A percentile compares a stretch with the other conserved stretches of the same genome.
Conservation (phyloP, 352 stramenopile species). For the Globisporangium perplexum region DNA sequence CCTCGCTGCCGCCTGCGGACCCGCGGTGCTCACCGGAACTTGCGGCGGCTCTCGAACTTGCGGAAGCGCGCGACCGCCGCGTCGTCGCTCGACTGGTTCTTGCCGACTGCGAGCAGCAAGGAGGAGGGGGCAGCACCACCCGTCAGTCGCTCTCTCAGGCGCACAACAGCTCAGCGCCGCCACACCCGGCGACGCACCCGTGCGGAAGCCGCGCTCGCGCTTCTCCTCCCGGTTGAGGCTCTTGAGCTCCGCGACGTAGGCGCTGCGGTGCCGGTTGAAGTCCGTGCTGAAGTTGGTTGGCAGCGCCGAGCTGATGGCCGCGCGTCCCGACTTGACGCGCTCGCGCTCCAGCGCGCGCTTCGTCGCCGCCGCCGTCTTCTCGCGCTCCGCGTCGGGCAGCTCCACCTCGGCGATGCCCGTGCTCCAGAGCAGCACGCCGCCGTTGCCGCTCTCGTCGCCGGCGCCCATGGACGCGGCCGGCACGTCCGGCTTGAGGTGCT, state of each 20-base stretch:
- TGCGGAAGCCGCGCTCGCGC: constrained; percentile 56
- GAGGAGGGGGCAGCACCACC: too few species aligned
- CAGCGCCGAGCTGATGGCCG: constrained; percentile 39
- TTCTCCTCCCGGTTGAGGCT: constrained; percentile 64
- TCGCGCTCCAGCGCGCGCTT: constrained; percentile 33
- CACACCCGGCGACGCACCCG: constrained; percentile 17
- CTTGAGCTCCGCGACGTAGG: constrained; percentile 70
- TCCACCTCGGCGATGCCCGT: constrained; percentile 80
- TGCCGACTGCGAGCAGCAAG: constrained; percentile 26
- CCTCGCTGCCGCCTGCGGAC: too few species aligned
- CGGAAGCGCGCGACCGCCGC: constrained; percentile 60
- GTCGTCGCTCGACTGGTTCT: constrained; percentile 61
- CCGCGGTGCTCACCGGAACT: constrained; percentile 21
- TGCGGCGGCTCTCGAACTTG: constrained; percentile 63
- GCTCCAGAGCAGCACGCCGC: constrained; percentile 70
- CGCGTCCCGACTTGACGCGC: constrained; percentile 6
- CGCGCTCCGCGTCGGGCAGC: constrained; percentile 43
- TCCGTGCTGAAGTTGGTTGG: constrained; percentile 73
- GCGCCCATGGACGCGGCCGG: constrained; percentile 24
- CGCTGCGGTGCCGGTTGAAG: constrained; percentile 66
- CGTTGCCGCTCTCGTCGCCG: constrained; percentile 35
- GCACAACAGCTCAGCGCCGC: too few species aligned
- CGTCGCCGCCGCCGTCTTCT: constrained; percentile 48
- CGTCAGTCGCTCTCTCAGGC: not conserved
- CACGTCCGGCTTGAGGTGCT: constrained; percentile 46